Evolutionary conservation across 2,329 filamentous ascomycete species (phyloP), one percentile per base, ranked within the genome.

Genomic region (Didymella segeticola): DNA sequence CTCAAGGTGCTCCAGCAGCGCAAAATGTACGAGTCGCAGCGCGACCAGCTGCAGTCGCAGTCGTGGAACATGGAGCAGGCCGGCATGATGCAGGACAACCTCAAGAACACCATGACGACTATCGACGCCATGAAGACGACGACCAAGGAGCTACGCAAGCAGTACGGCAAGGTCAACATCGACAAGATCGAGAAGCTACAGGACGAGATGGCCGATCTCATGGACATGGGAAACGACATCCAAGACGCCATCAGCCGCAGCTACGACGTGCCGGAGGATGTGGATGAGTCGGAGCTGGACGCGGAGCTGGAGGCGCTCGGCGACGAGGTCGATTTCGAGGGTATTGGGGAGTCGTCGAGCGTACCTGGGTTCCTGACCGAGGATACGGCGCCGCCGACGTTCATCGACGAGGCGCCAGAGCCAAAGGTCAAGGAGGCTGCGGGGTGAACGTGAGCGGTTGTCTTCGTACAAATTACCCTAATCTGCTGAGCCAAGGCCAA

Each of bases 51-150:
- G 47, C 90, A 96, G 78, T 85, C 89, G 62, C 95, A 99, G 78
- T 91, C 91, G 19, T 98, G 93, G 93, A 98, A 98, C 79, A 97
- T 99, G 93, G 93, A 98, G 79, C 93, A 97, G 78, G 93, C 93
- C 3, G 89, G 90, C 73, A 96, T 93, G 84, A 97, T 98, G 93
- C 92, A 96, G 79, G 93, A 98, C 78, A 98, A 98, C 72, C 84
- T 99, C 47, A 95, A 96, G 76, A 98, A 98, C 76, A 93, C 95
- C 60, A 97, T 97, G 93, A 96, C 92, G 15, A 97, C 95, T 23
- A 93, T 98, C 37, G 93, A 98, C 74, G 93, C 93, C 10, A 93
- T 99, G 86, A 96, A 97, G 84, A 92, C 89, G 1, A 97, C 93
- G 20, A 96, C 95, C 69, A 96, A 96, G 79, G 89, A 91, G 69